Conservation (phyloP, 495 filamentous ascomycete species). For the Glutinoglossum americanum region DNA sequence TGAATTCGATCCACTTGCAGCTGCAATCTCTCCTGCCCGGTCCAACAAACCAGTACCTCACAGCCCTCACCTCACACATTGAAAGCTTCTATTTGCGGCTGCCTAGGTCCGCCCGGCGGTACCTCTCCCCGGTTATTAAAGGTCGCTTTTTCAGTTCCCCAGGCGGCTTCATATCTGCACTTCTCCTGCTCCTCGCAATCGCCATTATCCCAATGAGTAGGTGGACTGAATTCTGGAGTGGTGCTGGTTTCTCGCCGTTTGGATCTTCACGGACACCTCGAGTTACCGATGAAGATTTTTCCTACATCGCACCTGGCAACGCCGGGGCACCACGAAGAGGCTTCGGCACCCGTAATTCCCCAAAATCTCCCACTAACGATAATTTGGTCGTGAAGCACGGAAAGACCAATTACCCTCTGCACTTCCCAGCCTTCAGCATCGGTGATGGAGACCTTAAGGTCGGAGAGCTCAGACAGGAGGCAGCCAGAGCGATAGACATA, state of each 20-base stretch:
- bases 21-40: neutral
- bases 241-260: constrained; percentile 23
- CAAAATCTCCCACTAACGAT: constrained; percentile 41
- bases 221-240: constrained; percentile 12
- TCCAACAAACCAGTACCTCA: neutral
- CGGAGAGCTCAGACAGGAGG: constrained; percentile 39
- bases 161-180: neutral
- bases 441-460: constrained; percentile 52
- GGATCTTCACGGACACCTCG: constrained; percentile 24
- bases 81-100: neutral
- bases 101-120: neutral
- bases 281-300: constrained; percentile 58
- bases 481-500: constrained; percentile 38
- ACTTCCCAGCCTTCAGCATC: constrained; percentile 67
- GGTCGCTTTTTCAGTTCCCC: neutral
- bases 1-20: neutral
- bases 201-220: constrained; percentile 21
- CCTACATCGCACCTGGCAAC: constrained; percentile 59
- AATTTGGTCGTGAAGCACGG: constrained; percentile 54
- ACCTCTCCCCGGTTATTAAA: neutral
- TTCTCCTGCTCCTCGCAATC: constrained; percentile 26
- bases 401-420: constrained; percentile 46
- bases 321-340: constrained; percentile 25
- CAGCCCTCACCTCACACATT: neutral
- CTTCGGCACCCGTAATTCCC: constrained; percentile 17